A percentile compares a stretch with the other conserved stretches of the same genome.
Conservation (phyloP, 2,329 filamentous ascomycete species). For the Xylaria sp. region DNA sequence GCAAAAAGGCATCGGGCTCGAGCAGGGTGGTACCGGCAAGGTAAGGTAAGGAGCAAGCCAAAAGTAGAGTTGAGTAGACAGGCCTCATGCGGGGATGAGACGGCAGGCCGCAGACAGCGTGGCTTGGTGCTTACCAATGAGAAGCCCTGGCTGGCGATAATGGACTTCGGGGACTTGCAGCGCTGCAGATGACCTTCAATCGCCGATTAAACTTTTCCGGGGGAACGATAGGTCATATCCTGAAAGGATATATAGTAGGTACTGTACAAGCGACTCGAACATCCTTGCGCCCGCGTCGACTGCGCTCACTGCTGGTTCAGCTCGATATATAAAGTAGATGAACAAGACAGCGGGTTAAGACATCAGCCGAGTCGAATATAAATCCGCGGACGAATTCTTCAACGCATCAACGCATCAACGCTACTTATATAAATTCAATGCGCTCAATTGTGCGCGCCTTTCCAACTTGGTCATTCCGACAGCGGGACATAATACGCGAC, state of each 20-base stretch:
- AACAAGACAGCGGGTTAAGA: neutral
- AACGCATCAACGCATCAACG: neutral
- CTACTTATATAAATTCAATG: neutral
- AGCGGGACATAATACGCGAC: slow-evolving; percentile 5
- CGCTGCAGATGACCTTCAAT: slow-evolving; percentile 11
- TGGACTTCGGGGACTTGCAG: slow-evolving; percentile 17
- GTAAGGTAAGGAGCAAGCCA: slow-evolving; percentile 1
- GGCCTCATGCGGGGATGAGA: slow-evolving; percentile 23
- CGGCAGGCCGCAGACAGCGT: slow-evolving; percentile 19
- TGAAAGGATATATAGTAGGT: neutral
- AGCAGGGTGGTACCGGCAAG: slow-evolving; percentile 2
- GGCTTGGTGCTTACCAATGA: slow-evolving; percentile 28
- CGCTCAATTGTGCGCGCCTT: slow-evolving; percentile 6
- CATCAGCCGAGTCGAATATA: slow-evolving; percentile 14
- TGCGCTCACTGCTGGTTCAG: neutral
- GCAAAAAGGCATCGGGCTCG: slow-evolving; percentile 2
- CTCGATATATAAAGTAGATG: neutral
- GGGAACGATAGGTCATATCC: neutral
- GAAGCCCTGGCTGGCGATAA: slow-evolving; percentile 8
- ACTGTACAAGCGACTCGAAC: neutral
- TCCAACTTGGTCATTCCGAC: neutral
- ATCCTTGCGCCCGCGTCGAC: too few relatives aligned
- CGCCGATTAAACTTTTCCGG: slow-evolving; percentile 19
- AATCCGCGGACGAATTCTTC: neutral
- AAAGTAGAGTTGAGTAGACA: neutral